Conservation (phyloP, 345 rosid genomes). For the Corchorus capsularis region DNA sequence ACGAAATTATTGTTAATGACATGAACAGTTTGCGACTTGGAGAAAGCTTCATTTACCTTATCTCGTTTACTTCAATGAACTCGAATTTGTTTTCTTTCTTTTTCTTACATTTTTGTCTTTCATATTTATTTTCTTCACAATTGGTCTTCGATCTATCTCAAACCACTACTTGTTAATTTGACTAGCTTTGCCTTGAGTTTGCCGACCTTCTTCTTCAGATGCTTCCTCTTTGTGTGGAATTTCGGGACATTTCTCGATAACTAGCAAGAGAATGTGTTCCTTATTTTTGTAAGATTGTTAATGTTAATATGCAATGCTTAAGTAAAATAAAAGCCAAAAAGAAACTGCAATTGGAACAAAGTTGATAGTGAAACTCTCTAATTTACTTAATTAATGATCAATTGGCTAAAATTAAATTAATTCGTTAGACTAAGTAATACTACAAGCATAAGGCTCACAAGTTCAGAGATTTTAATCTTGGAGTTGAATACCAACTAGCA, state of each 20-base stretch:
- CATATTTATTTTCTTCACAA: not conserved
- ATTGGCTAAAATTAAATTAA: not conserved
- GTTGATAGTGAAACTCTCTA: slow-evolving; percentile 18
- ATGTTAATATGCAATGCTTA: slow-evolving; percentile 2
- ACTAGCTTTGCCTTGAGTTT: not conserved
- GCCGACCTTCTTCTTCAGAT: slow-evolving; percentile 22
- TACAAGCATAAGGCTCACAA: not conserved
- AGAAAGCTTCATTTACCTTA: not conserved
- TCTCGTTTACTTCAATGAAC: slow-evolving; percentile 2
- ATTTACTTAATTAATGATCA: not conserved
- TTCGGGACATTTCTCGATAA: not conserved
- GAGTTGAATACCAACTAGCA: not conserved
- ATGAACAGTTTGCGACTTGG: not conserved
- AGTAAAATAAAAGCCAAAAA: slow-evolving; percentile 25
- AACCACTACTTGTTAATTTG: not conserved
- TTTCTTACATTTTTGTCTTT: not conserved
- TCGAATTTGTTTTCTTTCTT: not conserved
- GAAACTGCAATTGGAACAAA: not conserved
- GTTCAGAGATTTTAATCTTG: not conserved
- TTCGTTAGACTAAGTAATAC: not conserved
- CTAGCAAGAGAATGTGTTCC: not conserved
- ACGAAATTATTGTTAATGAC: not conserved
- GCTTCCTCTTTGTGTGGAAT: not conserved
- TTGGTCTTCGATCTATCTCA: not conserved
- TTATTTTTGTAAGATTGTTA: slow-evolving; percentile 15